These are phyloP conservation scores for Pseudogymnoascus sp. DNA, from an alignment of 2,329 filamentous ascomycete species.

Conservation along the genomic window DNA sequence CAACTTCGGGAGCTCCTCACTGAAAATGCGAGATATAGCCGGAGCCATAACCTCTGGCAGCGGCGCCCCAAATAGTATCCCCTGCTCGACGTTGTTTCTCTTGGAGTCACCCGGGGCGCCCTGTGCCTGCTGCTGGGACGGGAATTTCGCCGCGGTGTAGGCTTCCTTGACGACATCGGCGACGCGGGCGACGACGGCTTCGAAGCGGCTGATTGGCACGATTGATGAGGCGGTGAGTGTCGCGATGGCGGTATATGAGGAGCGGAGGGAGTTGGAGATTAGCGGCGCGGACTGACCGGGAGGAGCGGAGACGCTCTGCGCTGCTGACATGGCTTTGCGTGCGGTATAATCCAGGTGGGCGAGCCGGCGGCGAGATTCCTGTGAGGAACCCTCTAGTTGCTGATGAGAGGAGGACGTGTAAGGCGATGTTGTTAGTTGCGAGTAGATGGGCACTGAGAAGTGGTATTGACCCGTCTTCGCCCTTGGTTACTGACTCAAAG, in stretches of 20 bases:
- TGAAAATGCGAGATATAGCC: conserved; percentile 28
- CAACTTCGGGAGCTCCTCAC: conserved; percentile 21
- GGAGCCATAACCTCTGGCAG: conserved; percentile 28
- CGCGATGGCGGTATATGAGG: conserved; percentile 28
- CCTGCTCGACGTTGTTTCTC: conserved; percentile 27
- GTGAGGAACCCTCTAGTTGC: conserved; percentile 67
- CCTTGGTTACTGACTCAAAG: conserved; percentile 34
- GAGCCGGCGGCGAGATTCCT: conserved; percentile 60
- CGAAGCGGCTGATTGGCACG: conserved; percentile 26
- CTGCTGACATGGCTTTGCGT: conserved; percentile 23
- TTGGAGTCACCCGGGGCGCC: conserved; percentile 17
- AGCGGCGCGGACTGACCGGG: conserved; percentile 2
- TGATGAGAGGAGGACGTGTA: conserved; percentile 65
- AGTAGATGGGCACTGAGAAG: conserved; percentile 47
- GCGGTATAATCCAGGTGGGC: conserved; percentile 44
- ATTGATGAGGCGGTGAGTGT: conserved; percentile 24
- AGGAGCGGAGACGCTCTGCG: conserved; percentile 7
- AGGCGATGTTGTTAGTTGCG: conserved; percentile 48
- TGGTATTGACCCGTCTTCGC: conserved; percentile 40
- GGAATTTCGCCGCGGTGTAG: conserved; percentile 19
- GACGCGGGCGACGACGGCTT: conserved; percentile 25
- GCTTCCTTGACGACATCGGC: conserved; percentile 23
- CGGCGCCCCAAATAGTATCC: conserved; percentile 27
- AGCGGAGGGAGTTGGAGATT: conserved; percentile 22
- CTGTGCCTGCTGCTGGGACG: conserved; percentile 12